Conservation (phyloP, 176 grass and related monocot genomes). For the Zea mays region Zm-B73-REFERENCE-NAM-5.0 NC_050100.1:160679001-160679500, state of each 20-base stretch:
- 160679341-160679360: background rate
- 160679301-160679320: slow-evolving; percentile 24
- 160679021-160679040: slow-evolving; percentile 47
- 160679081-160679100: slow-evolving; percentile 25
- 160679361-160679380: background rate
- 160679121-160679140: slow-evolving; percentile 5
- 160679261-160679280: slow-evolving; percentile 74
- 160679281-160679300: slow-evolving; percentile 24
- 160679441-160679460: background rate
- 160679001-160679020: slow-evolving; percentile 40
- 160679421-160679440: slow-evolving; percentile 22
- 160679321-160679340: background rate
- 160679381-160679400: background rate
- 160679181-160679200: slow-evolving; percentile 85
- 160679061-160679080: slow-evolving; percentile 71
- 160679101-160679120: slow-evolving; percentile 30
- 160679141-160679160: slow-evolving; percentile 31
- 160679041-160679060: slow-evolving; percentile 51
- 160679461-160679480: background rate
- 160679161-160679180: slow-evolving; percentile 77
- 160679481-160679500: background rate
- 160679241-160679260: slow-evolving; percentile 67
- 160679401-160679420: slow-evolving; percentile 1
- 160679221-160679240: slow-evolving; percentile 55
- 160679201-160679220: slow-evolving; percentile 71